phyloP scores from a whole-genome alignment of 106 monocot genomes.

The Vanilla planifolia region DNA sequence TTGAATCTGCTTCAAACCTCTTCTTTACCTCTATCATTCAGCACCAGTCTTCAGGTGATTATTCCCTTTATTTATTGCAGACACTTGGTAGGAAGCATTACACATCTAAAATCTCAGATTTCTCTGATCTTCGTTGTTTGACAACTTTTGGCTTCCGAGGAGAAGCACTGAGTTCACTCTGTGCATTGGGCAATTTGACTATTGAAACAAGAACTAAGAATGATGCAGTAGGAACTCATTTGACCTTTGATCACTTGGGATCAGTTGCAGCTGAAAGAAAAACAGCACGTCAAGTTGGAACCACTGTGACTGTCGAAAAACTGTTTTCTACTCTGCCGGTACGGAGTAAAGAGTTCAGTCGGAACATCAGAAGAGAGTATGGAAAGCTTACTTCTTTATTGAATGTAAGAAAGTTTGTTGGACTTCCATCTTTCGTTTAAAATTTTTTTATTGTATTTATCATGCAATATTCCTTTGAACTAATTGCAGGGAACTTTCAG shows the following conservation, averaged over 20 bases:
- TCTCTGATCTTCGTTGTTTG: constrained; percentile 73
- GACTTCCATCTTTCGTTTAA: not conserved
- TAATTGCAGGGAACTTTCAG: too few relatives aligned
- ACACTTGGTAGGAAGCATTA: constrained; percentile 81
- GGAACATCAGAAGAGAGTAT: constrained; percentile 84
- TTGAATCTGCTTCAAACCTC: not conserved
- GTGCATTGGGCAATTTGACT: constrained; percentile 71
- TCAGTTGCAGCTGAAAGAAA: constrained; percentile 56
- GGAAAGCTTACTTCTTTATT: constrained; percentile 85
- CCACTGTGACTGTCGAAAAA: constrained; percentile 81
- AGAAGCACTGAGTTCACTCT: constrained; percentile 94
- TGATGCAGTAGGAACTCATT: constrained; percentile 76
- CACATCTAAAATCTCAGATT: constrained; percentile 86
- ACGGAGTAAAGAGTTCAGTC: constrained; percentile 78
- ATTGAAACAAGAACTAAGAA: constrained; percentile 86
- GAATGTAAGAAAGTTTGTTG: constrained; percentile 52
- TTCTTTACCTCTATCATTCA: not conserved
- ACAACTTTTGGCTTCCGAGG: constrained; percentile 96
- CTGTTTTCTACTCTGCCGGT: constrained; percentile 93
- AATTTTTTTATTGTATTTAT: not conserved
- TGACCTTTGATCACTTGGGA: constrained; percentile 78
- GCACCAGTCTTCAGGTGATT: not conserved
- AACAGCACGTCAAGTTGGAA: constrained; percentile 84
- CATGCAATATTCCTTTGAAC: too few relatives aligned
- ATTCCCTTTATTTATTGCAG: constrained; percentile 32